Evolutionary conservation across 257 asterid species (phyloP).

Genomic region (Solanum gracilifrons): DNA sequence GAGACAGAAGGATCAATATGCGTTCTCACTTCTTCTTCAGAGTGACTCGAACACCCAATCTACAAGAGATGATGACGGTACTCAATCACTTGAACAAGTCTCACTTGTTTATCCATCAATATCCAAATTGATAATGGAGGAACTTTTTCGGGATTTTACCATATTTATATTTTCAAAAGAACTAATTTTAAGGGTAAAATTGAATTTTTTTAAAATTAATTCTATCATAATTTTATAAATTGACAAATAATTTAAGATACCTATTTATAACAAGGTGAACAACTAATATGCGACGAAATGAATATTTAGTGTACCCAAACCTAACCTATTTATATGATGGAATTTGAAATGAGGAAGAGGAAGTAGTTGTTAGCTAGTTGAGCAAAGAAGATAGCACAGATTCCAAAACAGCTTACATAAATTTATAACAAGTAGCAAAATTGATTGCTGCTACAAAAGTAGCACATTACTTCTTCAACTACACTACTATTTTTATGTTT

Average conservation of each 20-base stretch:
- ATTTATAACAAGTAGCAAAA: not conserved
- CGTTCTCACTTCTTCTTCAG: not conserved
- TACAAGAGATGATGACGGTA: not conserved
- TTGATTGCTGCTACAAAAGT: conserved; percentile 14
- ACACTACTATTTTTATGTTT: conserved; percentile 6
- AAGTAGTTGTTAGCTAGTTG: not conserved
- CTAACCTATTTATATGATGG: not conserved
- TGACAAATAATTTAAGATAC: too few relatives aligned
- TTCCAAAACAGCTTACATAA: not conserved
- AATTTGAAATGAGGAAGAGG: not conserved
- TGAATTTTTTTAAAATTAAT: too few relatives aligned
- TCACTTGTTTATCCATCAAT: too few relatives aligned
- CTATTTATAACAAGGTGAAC: too few relatives aligned
- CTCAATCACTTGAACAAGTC: too few relatives aligned
- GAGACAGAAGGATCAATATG: not conserved
- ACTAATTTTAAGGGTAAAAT: too few relatives aligned
- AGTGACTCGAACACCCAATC: not conserved
- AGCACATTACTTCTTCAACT: conserved; percentile 24
- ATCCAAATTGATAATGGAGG: too few relatives aligned
- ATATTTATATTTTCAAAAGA: too few relatives aligned
- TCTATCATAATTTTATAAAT: too few relatives aligned
- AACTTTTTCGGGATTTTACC: too few relatives aligned
- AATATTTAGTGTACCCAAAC: not conserved
- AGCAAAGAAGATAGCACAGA: not conserved
- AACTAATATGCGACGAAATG: too few relatives aligned